Base-by-base conservation (phyloP, 2,329 filamentous ascomycete species). In the Neopestalotiopsis sp. region DNA sequence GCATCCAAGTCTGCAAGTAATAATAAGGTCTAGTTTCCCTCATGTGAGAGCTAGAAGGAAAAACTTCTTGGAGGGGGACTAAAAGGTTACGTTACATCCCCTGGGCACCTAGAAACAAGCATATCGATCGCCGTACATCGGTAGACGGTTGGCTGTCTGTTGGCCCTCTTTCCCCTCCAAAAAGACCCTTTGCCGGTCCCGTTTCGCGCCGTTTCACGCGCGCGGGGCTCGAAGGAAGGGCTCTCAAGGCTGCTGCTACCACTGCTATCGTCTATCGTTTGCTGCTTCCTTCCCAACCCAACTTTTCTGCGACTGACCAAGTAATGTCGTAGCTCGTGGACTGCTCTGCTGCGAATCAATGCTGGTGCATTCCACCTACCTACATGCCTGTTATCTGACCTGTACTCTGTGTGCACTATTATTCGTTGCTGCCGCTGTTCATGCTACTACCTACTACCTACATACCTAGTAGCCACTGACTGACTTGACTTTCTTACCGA, bases 51-150 rank as follows among this genome's bases (percentile, higher is more conserved):
- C 7, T 20, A 28, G n/a, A 34, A 24, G 34, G 24, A 45, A 52
- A 34, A 38, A 64, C 61, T 64, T 32, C 40, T 24, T 24, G 9
- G 5, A n/a, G 40, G 14, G 40, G 17, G 17, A 52, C 34, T 28
- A 28, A 28, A 64, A 64, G 38, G 61, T 64, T 64, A 64, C 61
- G 61, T 64, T 64, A 64, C 61, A 64, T 64, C 40, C 38, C 59
- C 30, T 59, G 30, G 24, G 57, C 30, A 28, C 7, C 57, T 9
- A 59, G 13, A 61, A 34, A 14, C 3, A 61, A 17, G 14, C 32
- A 34, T 13, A 34, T 12, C 34, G 61, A 24, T 34, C 59, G 32
- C 34, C 30, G 28, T 40, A 14, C 17, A 17, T 40, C 59, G 28
- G n/a, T 20, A 20, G 9, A 28, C 61, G 20, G 49, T 49, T 20